Conservation (phyloP, 257 asterid genomes). For the Solanum appendiculatum region DNA sequence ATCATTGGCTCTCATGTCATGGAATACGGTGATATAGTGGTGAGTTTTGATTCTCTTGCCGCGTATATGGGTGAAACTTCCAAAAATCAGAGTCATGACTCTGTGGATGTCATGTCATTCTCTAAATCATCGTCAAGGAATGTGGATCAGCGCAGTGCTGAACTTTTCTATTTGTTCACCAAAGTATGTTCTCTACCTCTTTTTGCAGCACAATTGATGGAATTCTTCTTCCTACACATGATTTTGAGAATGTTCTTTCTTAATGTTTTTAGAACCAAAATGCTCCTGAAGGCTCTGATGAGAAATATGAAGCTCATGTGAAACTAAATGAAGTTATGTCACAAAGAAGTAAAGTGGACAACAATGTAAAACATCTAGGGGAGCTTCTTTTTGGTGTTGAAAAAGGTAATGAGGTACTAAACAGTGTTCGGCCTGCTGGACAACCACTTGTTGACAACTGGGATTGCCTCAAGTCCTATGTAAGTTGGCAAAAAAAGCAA, state of each 20-base stretch:
- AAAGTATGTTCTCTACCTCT: slow-evolving; percentile 30
- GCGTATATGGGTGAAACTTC: too few species aligned
- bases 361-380: slow-evolving; percentile 51
- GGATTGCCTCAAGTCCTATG: slow-evolving; percentile 82
- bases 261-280: slow-evolving; percentile 25
- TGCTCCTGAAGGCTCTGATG: slow-evolving; percentile 65
- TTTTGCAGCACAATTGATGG: neutral
- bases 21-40: neutral
- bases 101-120: slow-evolving; percentile 36
- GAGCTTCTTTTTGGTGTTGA: slow-evolving; percentile 82
- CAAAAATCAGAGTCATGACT: too few species aligned
- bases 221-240: neutral
- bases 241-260: neutral
- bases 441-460: slow-evolving; percentile 17
- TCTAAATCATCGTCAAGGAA: slow-evolving; percentile 30
- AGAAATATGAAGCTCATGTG: slow-evolving; percentile 68
- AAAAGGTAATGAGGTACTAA: slow-evolving; percentile 50
- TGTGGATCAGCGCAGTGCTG: slow-evolving; percentile 80
- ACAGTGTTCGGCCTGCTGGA: slow-evolving; percentile 48
- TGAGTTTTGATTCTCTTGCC: neutral
- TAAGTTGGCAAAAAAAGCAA: slow-evolving; percentile 7
- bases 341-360: slow-evolving; percentile 61
- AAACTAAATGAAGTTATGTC: slow-evolving; percentile 70
- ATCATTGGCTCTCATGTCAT: too few species aligned
- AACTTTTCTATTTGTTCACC: slow-evolving; percentile 75